phyloP scores from a whole-genome alignment of 106 monocot species.

The Dendrobium officinale region DNA sequence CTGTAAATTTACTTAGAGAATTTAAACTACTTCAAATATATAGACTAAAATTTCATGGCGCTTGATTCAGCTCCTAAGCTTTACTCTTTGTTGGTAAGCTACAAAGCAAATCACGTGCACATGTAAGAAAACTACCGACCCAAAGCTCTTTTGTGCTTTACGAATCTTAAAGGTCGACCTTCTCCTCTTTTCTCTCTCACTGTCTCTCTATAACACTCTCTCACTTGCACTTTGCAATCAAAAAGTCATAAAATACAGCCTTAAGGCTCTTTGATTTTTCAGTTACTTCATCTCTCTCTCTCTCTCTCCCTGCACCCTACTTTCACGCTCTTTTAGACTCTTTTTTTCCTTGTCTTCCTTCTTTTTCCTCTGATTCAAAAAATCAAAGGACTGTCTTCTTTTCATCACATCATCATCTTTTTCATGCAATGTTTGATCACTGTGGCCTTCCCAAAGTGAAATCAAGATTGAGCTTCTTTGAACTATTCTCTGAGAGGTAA shows the following conservation, averaged over 20 bases:
- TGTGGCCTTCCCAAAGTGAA: constrained; percentile 79
- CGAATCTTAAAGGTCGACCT: constrained; percentile 2
- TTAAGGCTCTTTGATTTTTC: constrained; percentile 7
- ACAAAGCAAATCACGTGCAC: constrained; percentile 32
- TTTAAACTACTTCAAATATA: not conserved
- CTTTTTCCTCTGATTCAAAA: constrained; percentile 7
- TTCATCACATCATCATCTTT: not conserved
- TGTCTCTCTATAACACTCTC: constrained; percentile 8
- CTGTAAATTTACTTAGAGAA: not conserved
- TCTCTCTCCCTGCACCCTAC: not conserved
- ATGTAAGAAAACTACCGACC: constrained; percentile 9
- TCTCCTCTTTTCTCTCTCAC: not conserved
- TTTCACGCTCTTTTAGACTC: constrained; percentile 16
- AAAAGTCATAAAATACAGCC: constrained; percentile 8
- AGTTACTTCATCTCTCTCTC: not conserved
- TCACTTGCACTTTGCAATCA: not conserved
- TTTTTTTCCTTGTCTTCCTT: constrained; percentile 18
- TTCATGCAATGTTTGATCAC: constrained; percentile 5
- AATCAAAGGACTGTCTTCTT: not conserved
- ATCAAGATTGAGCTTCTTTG: constrained; percentile 75
- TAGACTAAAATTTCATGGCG: not conserved
- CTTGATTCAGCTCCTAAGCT: not conserved
- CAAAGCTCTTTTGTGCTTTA: constrained; percentile 11
- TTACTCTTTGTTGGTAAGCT: constrained; percentile 28
- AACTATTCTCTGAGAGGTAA: constrained; percentile 25